Evolutionary conservation across 768 basidiomycete genomes (phyloP).

Genomic region (Aureoboletus auriporus): DNA sequence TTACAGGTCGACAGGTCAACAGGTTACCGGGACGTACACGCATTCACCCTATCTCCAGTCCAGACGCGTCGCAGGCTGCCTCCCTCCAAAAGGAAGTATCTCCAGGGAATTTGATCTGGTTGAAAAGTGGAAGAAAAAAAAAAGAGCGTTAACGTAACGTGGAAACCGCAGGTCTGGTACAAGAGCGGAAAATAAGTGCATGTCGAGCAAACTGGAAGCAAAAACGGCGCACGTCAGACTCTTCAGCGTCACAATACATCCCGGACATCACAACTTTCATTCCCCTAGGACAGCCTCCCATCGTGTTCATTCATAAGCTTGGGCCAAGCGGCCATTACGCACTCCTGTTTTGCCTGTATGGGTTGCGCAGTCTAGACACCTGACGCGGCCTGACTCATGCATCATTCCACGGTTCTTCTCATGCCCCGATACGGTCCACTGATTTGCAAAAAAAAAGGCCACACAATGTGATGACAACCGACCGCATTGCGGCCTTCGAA

Average conservation of each 20-base stretch:
- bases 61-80: slow-evolving; percentile 7
- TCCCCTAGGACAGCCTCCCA: slow-evolving; percentile 21
- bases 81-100: slow-evolving; percentile 12
- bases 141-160: slow-evolving; percentile 22
- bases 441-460: not conserved
- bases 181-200: slow-evolving; percentile 18
- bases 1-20: slow-evolving; percentile 9
- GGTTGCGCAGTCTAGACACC: slow-evolving; percentile 6
- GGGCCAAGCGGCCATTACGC: slow-evolving; percentile 6
- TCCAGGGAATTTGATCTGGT: slow-evolving; percentile 12
- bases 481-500: slow-evolving; percentile 5
- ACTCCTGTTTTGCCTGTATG: slow-evolving; percentile 7
- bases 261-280: slow-evolving; percentile 16
- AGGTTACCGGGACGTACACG: slow-evolving; percentile 13
- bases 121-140: slow-evolving; percentile 7
- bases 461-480: slow-evolving; percentile 1
- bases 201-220: slow-evolving; percentile 8
- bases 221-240: slow-evolving; percentile 12
- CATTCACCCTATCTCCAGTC: slow-evolving; percentile 19
- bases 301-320: not conserved
- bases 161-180: slow-evolving; percentile 14
- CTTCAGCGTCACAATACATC: no score
- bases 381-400: slow-evolving; percentile 21
- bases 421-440: slow-evolving; percentile 6
- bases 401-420: slow-evolving; percentile 9